Evolutionary conservation across 1,284 basidiomycete species (phyloP).

Genomic region (Trametes sp.): DNA sequence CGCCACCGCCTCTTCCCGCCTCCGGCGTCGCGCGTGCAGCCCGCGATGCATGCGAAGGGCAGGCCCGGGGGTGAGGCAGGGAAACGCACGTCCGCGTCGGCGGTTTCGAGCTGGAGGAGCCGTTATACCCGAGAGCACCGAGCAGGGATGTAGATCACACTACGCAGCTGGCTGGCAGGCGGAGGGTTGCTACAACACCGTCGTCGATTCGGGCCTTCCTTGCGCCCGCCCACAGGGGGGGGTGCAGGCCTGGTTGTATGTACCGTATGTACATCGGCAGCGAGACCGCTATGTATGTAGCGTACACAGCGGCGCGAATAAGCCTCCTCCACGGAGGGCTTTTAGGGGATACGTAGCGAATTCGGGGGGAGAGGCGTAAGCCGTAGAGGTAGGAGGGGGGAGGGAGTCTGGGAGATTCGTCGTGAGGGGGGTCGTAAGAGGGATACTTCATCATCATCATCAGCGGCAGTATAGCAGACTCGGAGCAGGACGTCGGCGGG

Average conservation of each 20-base stretch:
- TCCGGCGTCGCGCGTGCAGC: not conserved
- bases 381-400: not conserved
- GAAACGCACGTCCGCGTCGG: not conserved
- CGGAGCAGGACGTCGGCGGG: not conserved
- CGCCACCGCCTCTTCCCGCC: not conserved
- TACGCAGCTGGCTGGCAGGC: too few species aligned
- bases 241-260: constrained; percentile 4
- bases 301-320: constrained; percentile 25
- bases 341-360: constrained; percentile 14
- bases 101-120: not conserved
- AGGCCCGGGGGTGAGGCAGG: not conserved
- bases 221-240: not conserved
- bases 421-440: constrained; percentile 2
- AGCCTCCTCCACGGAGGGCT: constrained; percentile 26
- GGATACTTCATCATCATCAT: constrained; percentile 3
- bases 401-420: not conserved
- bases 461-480: constrained; percentile 13
- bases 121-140: too few species aligned
- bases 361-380: constrained; percentile 6
- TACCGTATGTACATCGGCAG: constrained; percentile 27
- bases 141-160: too few species aligned
- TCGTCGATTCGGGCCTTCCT: constrained; percentile 10
- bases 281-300: constrained; percentile 17
- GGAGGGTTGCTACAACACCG: constrained; percentile 12
- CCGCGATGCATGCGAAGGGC: not conserved